Percentiles rank a stretch among this genome's conserved stretches.
Conservation (phyloP, 257 asterid genomes). For the Salvia hispanica region DNA sequence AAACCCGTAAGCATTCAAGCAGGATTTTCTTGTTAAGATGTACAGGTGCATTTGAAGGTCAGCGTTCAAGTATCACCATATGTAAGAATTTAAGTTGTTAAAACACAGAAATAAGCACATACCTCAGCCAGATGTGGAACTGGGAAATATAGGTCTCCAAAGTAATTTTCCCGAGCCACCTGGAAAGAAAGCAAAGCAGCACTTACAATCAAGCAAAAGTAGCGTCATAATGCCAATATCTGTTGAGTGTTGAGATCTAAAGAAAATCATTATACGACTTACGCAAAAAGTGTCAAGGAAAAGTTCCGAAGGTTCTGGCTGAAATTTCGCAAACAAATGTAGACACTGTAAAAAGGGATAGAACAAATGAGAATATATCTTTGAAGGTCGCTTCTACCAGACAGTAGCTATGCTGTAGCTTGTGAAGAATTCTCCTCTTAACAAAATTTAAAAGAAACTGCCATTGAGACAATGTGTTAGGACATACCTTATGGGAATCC, state of each 20-base stretch:
- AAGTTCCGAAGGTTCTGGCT: slow-evolving; percentile 78
- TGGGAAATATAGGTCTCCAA: slow-evolving; percentile 95
- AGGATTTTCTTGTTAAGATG: background rate
- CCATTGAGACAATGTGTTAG: background rate
- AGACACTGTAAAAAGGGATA: slow-evolving; percentile 56
- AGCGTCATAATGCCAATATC: slow-evolving; percentile 10
- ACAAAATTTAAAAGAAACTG: background rate
- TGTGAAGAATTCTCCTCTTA: too few relatives aligned
- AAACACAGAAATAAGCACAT: slow-evolving; percentile 10
- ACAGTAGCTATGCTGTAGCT: too few relatives aligned
- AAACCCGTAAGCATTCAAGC: slow-evolving; percentile 26
- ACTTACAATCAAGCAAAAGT: slow-evolving; percentile 32
- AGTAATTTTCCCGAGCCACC: slow-evolving; percentile 98
- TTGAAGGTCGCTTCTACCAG: too few relatives aligned
- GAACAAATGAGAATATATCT: slow-evolving; percentile 33
- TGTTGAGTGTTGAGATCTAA: slow-evolving; percentile 1
- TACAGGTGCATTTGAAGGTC: background rate
- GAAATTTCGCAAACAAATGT: slow-evolving; percentile 83
- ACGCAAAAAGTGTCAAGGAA: slow-evolving; percentile 92
- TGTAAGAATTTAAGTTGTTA: background rate
- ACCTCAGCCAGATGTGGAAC: slow-evolving; percentile 99
- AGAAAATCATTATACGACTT: slow-evolving; percentile 41
- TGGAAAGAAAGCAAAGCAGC: slow-evolving; percentile 29
- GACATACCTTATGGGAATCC: slow-evolving; percentile 95
- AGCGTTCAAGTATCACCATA: background rate